Conservation (phyloP, 139 green algal species). For the Monoraphidium neglectum region DNA sequence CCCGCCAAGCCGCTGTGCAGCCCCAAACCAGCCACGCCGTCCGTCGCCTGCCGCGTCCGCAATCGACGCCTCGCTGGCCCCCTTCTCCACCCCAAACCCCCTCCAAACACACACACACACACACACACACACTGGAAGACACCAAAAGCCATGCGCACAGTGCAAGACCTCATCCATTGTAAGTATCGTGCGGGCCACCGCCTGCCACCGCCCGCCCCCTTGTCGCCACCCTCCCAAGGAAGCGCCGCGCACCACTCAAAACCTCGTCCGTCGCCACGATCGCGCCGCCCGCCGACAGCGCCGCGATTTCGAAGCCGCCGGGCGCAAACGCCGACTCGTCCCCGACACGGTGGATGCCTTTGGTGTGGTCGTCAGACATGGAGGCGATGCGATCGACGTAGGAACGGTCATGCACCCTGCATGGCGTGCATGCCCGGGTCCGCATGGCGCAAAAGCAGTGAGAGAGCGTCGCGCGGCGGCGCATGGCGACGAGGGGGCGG, state of each 20-base stretch:
- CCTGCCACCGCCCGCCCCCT: not conserved
- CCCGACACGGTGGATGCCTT: slow-evolving; percentile 29
- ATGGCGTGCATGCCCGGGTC: not conserved
- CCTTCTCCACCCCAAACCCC: no score
- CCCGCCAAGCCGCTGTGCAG: no score
- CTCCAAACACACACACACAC: no score
- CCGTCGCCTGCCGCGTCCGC: no score
- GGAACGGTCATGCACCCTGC: slow-evolving; percentile 23
- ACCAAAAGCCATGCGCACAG: no score
- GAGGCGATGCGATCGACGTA: slow-evolving; percentile 26
- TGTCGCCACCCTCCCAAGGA: not conserved
- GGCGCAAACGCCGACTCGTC: slow-evolving; percentile 36
- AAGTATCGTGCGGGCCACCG: no score
- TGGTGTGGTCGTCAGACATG: slow-evolving; percentile 21
- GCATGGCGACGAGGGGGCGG: not conserved
- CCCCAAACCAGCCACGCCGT: no score
- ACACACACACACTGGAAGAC: no score
- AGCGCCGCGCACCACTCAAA: slow-evolving; percentile 28
- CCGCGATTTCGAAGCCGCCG: slow-evolving; percentile 49
- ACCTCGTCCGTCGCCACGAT: slow-evolving; percentile 52
- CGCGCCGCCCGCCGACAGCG: slow-evolving; percentile 51
- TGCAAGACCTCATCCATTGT: no score
- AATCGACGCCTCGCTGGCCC: no score
- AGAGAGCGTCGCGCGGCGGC: not conserved
- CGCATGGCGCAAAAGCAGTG: not conserved